Base-by-base conservation (phyloP, 129 eudicot genomes). In the carrot (Daucus carota) region DNA sequence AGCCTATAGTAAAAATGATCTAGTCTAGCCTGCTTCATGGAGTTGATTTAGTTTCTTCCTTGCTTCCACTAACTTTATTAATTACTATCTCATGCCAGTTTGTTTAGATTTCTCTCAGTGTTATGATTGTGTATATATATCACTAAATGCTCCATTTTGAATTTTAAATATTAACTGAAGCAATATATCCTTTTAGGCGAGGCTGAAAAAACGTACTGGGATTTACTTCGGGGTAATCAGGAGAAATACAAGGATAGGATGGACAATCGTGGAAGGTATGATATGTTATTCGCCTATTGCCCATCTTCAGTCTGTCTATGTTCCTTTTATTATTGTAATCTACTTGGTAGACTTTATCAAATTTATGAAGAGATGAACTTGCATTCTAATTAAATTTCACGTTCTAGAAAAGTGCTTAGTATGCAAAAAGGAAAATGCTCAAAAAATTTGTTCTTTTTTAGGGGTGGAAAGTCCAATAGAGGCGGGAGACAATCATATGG, bases 161-260 rank as follows among this genome's bases (percentile, higher is more conserved):
- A 44, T 6, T 44, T 44, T 44, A 54, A 54, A 54, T 8, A 12
- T n/a, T 54, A 54, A 26, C 63, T 54, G 63, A 54, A n/a, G 63
- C 63, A 54, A 41, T 71, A 8, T 13, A 7, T 43, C 38, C 22
- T 71, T 38, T 73, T 83, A 93, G 98, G 98, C 40, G 94, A 90
- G 45, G 98, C 95, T 16, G 98, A 93, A 84, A 93, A 85, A 83
- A 90, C 90, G 72, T 93, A 93, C 84, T 93, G 98, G 98, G 87
- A 71, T 59, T 79, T 75, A 79, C 87, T 92, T 45, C 90, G 88
- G 34, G 41, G 73, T 45, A 73, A 36, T 65, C 87, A 85, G 74
- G 50, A 41, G 29, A 70, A 15, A 70, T 70, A 40, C 50, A 71
- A 71, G 75, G 75, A 15, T 43, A 31, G 13, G 6, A 66, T 16